Evolutionary conservation across 192 early-diverging fungal genomes (phyloP).

Genomic region (Podila epicladia): DNA sequence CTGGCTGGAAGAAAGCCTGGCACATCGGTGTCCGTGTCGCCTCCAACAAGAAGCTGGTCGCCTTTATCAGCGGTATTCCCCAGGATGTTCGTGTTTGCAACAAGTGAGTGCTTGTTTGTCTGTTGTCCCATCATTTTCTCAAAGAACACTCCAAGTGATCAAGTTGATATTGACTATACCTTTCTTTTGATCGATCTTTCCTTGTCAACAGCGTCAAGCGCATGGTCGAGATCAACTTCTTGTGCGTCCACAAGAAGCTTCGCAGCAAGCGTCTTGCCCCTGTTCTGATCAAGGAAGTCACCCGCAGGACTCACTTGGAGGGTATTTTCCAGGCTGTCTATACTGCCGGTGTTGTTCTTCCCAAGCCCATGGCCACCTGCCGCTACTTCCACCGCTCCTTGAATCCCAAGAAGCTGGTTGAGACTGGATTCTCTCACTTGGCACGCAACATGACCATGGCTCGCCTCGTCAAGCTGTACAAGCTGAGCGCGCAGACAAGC

Average conservation of each 20-base stretch:
- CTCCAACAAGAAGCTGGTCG: slow-evolving; percentile 84
- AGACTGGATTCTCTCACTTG: slow-evolving; percentile 91
- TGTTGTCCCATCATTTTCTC: not conserved
- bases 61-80: slow-evolving; percentile 96
- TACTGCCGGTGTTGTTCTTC: slow-evolving; percentile 91
- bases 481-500: slow-evolving; percentile 67
- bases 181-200: not conserved
- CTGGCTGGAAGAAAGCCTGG: slow-evolving; percentile 90
- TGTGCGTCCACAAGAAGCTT: slow-evolving; percentile 96
- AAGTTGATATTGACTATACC: not conserved
- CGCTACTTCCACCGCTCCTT: slow-evolving; percentile 95
- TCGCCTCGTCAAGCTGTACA: slow-evolving; percentile 75
- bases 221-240: slow-evolving; percentile 98
- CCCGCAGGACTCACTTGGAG: slow-evolving; percentile 87
- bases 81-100: slow-evolving; percentile 78
- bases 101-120: slow-evolving; percentile 59
- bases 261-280: slow-evolving; percentile 95
- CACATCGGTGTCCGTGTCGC: slow-evolving; percentile 92
- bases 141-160: not conserved
- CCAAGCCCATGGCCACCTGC: slow-evolving; percentile 81
- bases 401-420: slow-evolving; percentile 94
- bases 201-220: slow-evolving; percentile 55
- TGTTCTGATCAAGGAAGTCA: slow-evolving; percentile 97
- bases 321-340: slow-evolving; percentile 99
- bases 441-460: slow-evolving; percentile 77